Percentiles rank a stretch among this genome's conserved stretches.
Evolutionary conservation across 2,329 filamentous ascomycete genomes (phyloP).

Genomic region (Colletotrichum sp.): DNA sequence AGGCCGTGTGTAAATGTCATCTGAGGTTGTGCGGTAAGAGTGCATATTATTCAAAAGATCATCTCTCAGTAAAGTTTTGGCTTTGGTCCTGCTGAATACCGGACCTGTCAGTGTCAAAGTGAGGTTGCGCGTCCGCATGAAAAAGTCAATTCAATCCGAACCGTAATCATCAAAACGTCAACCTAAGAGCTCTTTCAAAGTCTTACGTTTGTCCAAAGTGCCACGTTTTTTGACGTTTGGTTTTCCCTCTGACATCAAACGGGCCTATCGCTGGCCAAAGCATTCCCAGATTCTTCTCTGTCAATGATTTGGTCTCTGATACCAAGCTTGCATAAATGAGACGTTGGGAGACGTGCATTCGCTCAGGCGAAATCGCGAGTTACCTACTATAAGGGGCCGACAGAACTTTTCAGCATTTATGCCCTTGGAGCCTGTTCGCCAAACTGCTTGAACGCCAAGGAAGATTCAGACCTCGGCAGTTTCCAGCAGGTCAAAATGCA

Average conservation of each 20-base stretch:
- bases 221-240: background rate
- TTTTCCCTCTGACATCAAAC: background rate
- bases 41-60: background rate
- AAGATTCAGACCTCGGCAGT: background rate
- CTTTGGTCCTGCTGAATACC: background rate
- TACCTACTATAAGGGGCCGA: background rate
- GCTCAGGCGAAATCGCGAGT: background rate
- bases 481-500: background rate
- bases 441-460: background rate
- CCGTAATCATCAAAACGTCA: background rate
- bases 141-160: background rate
- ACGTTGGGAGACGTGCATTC: background rate
- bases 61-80: background rate
- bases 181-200: background rate
- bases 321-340: background rate
- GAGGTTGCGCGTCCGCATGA: background rate
- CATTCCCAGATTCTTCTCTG: background rate
- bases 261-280: background rate
- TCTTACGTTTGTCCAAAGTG: background rate
- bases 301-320: background rate
- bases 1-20: background rate
- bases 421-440: background rate
- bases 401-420: background rate
- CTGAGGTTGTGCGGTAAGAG: background rate
- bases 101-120: background rate